phyloP scores from a whole-genome alignment of 139 green algal genomes.

The Tetradesmus obliquus region DNA sequence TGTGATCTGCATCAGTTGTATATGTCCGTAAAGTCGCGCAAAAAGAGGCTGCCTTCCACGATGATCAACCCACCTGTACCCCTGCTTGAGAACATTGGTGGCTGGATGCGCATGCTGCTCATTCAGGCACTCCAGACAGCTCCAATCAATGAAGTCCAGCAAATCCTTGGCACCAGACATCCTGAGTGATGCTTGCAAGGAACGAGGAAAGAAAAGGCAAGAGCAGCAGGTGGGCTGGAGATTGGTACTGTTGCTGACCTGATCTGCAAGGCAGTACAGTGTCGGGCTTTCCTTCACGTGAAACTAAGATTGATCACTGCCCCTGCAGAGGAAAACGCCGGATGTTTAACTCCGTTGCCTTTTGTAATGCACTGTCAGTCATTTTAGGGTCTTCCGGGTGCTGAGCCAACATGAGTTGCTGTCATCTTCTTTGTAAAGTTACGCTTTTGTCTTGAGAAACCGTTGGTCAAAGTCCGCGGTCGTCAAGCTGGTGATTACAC shows the following conservation, averaged over 20 bases:
- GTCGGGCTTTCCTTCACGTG: no score
- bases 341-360: neutral
- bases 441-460: no score
- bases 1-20: no score
- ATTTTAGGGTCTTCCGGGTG: neutral
- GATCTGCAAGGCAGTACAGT: neutral
- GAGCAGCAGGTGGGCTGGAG: neutral
- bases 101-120: constrained; percentile 63
- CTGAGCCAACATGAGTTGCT: neutral
- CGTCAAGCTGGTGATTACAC: no score
- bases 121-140: constrained; percentile 85
- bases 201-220: neutral
- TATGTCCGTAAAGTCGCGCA: neutral
- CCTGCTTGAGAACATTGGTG: constrained; percentile 39
- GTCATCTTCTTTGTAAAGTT: no score
- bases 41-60: neutral
- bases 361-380: neutral
- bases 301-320: no score
- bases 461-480: no score
- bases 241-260: neutral
- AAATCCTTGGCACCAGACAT: constrained; percentile 68
- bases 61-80: constrained; percentile 30
- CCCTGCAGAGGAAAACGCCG: no score
- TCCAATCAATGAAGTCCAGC: constrained; percentile 83
- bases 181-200: neutral